Percentiles rank a stretch among this genome's conserved stretches.
These are phyloP conservation scores for Magnaporthiopsis rhizophila DNA, from an alignment of 2,329 filamentous ascomycete genomes.

Conservation along the genomic window DNA sequence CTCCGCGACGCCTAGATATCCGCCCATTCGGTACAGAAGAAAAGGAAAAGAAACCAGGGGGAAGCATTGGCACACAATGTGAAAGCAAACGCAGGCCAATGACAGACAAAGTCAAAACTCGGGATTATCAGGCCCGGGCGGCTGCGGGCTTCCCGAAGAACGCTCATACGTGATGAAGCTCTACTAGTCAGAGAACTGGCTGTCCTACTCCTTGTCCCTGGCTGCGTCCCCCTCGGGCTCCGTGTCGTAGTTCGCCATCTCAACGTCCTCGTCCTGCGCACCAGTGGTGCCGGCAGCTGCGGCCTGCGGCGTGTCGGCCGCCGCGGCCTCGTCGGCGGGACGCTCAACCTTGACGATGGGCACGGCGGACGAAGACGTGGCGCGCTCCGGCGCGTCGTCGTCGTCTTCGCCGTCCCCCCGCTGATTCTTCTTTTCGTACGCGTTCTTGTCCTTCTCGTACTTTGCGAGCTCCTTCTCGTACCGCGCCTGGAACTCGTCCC, in stretches of 20 bases:
- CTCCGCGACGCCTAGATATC: too few relatives aligned
- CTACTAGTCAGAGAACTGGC: too few relatives aligned
- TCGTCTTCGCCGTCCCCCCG: conserved; percentile 8
- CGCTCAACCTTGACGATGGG: conserved; percentile 3
- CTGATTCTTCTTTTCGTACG: conserved; percentile 8
- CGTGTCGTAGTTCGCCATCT: conserved; percentile 7
- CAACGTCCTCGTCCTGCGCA: conserved; percentile 5
- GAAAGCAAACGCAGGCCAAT: too few relatives aligned
- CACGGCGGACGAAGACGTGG: not conserved
- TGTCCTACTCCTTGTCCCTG: not conserved
- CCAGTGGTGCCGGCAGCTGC: conserved; percentile 11
- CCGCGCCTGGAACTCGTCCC: conserved; percentile 39
- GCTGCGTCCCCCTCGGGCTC: conserved; percentile 6
- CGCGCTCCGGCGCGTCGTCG: not conserved
- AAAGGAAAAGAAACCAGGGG: too few relatives aligned
- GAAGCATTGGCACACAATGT: too few relatives aligned
- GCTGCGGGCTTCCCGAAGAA: too few relatives aligned
- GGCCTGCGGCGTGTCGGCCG: conserved; percentile 20
- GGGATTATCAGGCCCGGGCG: too few relatives aligned
- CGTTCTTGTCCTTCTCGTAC: conserved; percentile 35
- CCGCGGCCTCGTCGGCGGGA: conserved; percentile 11
- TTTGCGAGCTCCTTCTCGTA: conserved; percentile 30
- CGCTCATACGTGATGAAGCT: too few relatives aligned
- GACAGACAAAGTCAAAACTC: too few relatives aligned
- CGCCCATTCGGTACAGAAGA: too few relatives aligned